Conservation (phyloP, 805 yeast genomes). For the Komagataella mondaviorum region DNA sequence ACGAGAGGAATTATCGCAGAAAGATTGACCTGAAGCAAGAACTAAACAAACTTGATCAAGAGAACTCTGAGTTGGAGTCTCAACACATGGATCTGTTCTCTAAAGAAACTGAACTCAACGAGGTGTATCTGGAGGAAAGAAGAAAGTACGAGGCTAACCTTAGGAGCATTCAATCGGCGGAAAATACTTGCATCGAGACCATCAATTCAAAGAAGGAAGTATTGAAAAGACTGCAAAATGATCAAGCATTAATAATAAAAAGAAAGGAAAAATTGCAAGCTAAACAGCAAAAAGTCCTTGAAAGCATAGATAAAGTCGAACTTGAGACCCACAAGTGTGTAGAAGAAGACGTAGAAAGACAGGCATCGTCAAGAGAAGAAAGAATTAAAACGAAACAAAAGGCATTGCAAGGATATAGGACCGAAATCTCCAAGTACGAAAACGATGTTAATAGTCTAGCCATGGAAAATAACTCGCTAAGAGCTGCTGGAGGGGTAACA, state of each 20-base stretch:
- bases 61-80: conserved; percentile 20
- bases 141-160: conserved; percentile 21
- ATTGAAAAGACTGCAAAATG: conserved; percentile 14
- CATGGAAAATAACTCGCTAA: not conserved
- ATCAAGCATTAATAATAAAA: conserved; percentile 13
- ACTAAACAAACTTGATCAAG: conserved; percentile 24
- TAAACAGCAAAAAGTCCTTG: conserved; percentile 16
- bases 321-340: conserved; percentile 15
- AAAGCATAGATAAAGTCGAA: conserved; percentile 10
- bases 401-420: conserved; percentile 9
- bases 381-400: conserved; percentile 12
- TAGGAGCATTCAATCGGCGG: conserved; percentile 17
- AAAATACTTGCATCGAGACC: conserved; percentile 14
- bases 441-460: not conserved
- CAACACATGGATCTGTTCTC: conserved; percentile 19
- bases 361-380: conserved; percentile 10
- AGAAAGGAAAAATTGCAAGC: conserved; percentile 19
- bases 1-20: conserved; percentile 40
- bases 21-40: conserved; percentile 35
- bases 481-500: not conserved
- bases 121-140: conserved; percentile 21
- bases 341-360: conserved; percentile 9
- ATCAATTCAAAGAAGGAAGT: conserved; percentile 10
- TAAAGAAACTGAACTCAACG: conserved; percentile 24
- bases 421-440: conserved; percentile 10